Base-by-base conservation (phyloP, 73 alveolate species). In the Halteria grandinella region DNA sequence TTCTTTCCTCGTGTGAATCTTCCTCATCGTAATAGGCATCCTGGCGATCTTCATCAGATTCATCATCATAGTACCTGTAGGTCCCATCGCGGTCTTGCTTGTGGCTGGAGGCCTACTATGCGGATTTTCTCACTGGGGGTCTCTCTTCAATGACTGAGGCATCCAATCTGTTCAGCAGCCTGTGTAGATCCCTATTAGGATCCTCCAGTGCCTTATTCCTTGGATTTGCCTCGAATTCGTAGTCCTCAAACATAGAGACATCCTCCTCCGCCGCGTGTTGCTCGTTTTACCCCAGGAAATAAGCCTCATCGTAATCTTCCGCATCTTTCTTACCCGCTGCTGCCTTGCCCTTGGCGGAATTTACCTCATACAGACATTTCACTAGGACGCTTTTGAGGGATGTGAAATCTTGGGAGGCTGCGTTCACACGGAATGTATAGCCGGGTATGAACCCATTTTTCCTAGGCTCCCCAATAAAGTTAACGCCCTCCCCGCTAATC, bases 401-500 rank as follows among this genome's bases (percentile, higher is more conserved):
- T 41, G 17, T 31, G 48, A 14, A 48, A 50, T n/a, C 33, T 33
- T 8, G 21, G 37, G 48, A 70, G 32, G 24, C 33, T 64, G 28
- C 32, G 23, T 70, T 20, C 2, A 70, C 7, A 15, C 29, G 2
- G 31, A 70, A 70, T 18, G 51, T 50, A 14, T 39, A 70, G 5
- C 57, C 71, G 21, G 83, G 83, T 20, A 32, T 49, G 51, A 32
- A 45, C 31, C 37, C 39, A 4, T 58, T 41, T 50, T 1, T 0
- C 51, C 63, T 64, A 2, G 70, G 83, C 33, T 45, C 50, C 5
- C 83, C 83, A 20, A 50, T 70, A 14, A 28, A 70, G 2, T 15
- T 48, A 6, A 70, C 39, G 14, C 14, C 1, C 45, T 27, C 7
- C 15, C 45, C 80, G 20, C 24, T 29, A 18, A 12, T 27, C 31